Conservation (phyloP, 208 protist species). For the Trypanosoma mega region DNA sequence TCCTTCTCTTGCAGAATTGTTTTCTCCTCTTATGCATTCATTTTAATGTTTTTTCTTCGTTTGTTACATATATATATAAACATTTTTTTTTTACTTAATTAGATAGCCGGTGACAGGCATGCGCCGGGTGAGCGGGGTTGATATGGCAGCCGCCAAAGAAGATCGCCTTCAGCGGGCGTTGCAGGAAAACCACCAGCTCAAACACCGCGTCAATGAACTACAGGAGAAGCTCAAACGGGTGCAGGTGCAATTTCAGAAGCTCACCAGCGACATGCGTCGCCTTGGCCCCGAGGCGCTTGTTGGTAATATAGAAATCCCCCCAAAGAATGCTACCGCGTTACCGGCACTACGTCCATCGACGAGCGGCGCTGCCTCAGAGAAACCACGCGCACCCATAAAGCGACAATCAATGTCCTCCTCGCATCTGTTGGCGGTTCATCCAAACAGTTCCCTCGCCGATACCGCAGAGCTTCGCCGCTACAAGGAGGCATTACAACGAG, state of each 20-base stretch:
- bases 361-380: neutral
- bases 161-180: conserved; percentile 70
- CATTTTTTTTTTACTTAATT: neutral
- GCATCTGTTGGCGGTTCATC: neutral
- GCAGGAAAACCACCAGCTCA: conserved; percentile 69
- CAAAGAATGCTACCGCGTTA: conserved; percentile 2
- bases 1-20: too few species aligned
- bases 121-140: conserved; percentile 7
- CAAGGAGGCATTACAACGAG: conserved; percentile 43
- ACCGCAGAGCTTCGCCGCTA: conserved; percentile 31
- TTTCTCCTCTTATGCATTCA: too few species aligned
- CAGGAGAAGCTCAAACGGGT: conserved; percentile 64
- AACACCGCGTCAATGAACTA: conserved; percentile 48
- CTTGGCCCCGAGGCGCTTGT: conserved; percentile 15
- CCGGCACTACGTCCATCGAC: conserved; percentile 1
- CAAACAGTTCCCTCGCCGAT: neutral
- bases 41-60: too few species aligned
- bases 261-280: conserved; percentile 57
- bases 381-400: neutral
- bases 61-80: neutral
- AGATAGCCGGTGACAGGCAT: neutral
- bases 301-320: too few species aligned
- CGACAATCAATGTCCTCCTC: neutral
- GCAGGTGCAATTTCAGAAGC: conserved; percentile 71
- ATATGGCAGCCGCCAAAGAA: conserved; percentile 31